Conservation (phyloP, 176 grass and related monocot species). For the Cenchrus purpureus region DNA sequence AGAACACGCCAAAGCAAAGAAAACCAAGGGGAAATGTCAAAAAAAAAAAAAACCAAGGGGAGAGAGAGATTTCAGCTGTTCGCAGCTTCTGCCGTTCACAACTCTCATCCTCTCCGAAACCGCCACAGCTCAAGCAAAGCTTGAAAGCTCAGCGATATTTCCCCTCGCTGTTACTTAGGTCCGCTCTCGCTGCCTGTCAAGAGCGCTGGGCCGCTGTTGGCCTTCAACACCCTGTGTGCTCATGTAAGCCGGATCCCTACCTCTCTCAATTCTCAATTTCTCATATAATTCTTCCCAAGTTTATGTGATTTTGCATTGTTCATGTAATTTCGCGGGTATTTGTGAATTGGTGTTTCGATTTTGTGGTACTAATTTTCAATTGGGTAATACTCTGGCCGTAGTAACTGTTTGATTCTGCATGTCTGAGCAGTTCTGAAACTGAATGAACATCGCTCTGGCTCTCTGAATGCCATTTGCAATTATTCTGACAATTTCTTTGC, state of each 20-base stretch:
- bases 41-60: neutral
- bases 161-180: neutral
- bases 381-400: neutral
- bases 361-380: neutral
- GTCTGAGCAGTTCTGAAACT: neutral
- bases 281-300: neutral
- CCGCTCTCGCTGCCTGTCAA: neutral
- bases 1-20: slow-evolving; percentile 22
- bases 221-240: neutral
- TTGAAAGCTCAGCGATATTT: slow-evolving; percentile 20
- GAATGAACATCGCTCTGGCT: neutral
- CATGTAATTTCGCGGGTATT: neutral
- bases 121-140: slow-evolving; percentile 9
- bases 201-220: neutral
- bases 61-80: slow-evolving; percentile 16
- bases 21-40: too few species aligned
- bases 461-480: neutral
- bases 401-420: slow-evolving; percentile 5
- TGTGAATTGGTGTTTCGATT: neutral
- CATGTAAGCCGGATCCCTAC: slow-evolving; percentile 36
- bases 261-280: neutral
- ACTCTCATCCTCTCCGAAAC: slow-evolving; percentile 10
- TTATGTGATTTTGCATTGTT: neutral
- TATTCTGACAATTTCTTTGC: slow-evolving; percentile 26
- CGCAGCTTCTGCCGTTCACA: slow-evolving; percentile 4